phyloP scores from a whole-genome alignment of 768 basidiomycete genomes.

The Boletus speciosus region DNA sequence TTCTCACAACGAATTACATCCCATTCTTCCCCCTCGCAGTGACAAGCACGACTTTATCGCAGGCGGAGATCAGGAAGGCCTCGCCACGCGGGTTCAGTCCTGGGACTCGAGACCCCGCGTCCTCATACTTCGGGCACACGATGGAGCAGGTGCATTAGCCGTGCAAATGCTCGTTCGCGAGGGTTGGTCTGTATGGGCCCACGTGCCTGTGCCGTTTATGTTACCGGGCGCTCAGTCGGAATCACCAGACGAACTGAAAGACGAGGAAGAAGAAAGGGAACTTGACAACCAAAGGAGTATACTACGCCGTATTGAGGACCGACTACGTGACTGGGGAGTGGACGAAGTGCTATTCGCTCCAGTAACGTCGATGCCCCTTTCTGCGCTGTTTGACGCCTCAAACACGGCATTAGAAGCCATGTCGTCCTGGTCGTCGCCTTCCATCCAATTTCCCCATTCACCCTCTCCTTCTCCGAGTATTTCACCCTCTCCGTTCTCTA shows the following conservation, averaged over 20 bases:
- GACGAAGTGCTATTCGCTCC: slow-evolving; percentile 71
- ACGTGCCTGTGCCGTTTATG: slow-evolving; percentile 44
- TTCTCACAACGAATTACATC: slow-evolving; percentile 28
- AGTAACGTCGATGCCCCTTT: slow-evolving; percentile 18
- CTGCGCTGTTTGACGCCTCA: slow-evolving; percentile 23
- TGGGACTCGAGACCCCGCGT: slow-evolving; percentile 33
- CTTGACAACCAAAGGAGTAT: slow-evolving; percentile 39
- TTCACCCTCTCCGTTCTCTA: slow-evolving; percentile 34
- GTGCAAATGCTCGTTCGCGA: slow-evolving; percentile 69
- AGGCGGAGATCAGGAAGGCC: slow-evolving; percentile 23
- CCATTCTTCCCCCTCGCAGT: slow-evolving; percentile 23
- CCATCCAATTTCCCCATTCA: slow-evolving; percentile 23
- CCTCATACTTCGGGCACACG: slow-evolving; percentile 73
- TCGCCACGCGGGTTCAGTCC: background rate
- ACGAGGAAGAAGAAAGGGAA: slow-evolving; percentile 33
- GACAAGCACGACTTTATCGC: slow-evolving; percentile 26
- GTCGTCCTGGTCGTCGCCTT: slow-evolving; percentile 24
- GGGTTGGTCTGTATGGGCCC: slow-evolving; percentile 76
- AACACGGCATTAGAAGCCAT: slow-evolving; percentile 15
- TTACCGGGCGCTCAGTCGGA: slow-evolving; percentile 34
- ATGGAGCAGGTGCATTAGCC: slow-evolving; percentile 71
- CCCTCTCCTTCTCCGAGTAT: slow-evolving; percentile 31
- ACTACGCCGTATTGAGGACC: slow-evolving; percentile 48
- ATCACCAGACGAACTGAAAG: slow-evolving; percentile 31
- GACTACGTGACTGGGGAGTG: slow-evolving; percentile 65